These are phyloP conservation scores for Plenodomus biglobosus DNA, from an alignment of 2,329 filamentous ascomycete genomes.

Conservation along the genomic window DNA sequence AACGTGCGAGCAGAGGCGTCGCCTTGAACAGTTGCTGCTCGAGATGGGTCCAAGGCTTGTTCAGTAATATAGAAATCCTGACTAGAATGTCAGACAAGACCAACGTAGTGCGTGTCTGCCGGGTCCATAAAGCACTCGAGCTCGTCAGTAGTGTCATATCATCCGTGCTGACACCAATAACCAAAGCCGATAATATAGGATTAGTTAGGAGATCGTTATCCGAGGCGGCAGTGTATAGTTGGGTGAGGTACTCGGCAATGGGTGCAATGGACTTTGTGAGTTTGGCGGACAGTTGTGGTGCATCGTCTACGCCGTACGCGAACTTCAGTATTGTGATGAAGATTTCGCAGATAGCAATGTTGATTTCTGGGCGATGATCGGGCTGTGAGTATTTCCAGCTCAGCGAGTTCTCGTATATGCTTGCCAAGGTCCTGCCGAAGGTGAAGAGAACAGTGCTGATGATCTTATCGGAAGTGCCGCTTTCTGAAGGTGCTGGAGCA, in stretches of 20 bases:
- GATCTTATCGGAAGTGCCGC: constrained; percentile 76
- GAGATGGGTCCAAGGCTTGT: constrained; percentile 64
- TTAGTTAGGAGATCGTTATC: constrained; percentile 73
- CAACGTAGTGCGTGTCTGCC: constrained; percentile 66
- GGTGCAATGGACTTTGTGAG: constrained; percentile 67
- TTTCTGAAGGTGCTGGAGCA: constrained; percentile 55
- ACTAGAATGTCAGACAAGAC: constrained; percentile 69
- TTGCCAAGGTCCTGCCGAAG: constrained; percentile 74
- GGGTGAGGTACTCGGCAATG: constrained; percentile 73
- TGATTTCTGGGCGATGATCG: constrained; percentile 68
- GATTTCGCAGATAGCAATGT: constrained; percentile 66
- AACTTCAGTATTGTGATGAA: constrained; percentile 72
- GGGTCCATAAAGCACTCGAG: constrained; percentile 49
- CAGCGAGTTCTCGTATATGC: constrained; percentile 80
- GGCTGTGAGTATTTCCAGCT: constrained; percentile 79
- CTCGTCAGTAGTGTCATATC: constrained; percentile 51
- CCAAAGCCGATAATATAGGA: constrained; percentile 71
- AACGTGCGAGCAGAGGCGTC: constrained; percentile 71
- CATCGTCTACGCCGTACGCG: constrained; percentile 73
- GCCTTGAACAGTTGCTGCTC: constrained; percentile 81
- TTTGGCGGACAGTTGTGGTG: constrained; percentile 50
- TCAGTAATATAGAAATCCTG: constrained; percentile 66
- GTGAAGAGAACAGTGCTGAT: constrained; percentile 71
- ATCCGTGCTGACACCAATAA: constrained; percentile 51
- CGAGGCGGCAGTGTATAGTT: constrained; percentile 72